These are phyloP conservation scores for Backusella liffmaniae DNA, from an alignment of 192 early-diverging fungal genomes.

Conservation along the genomic window DNA sequence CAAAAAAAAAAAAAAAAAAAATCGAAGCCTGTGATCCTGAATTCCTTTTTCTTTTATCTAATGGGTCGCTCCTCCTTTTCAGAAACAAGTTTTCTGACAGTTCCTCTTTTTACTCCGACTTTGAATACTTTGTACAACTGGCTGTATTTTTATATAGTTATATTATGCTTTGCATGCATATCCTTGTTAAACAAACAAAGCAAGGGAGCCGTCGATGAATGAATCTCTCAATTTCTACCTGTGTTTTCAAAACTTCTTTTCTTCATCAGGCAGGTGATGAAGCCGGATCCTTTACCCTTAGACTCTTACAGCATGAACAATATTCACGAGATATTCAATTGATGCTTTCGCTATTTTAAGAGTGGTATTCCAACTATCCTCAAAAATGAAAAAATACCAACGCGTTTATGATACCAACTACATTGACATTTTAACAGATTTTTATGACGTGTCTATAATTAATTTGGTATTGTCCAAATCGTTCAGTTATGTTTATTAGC, in stretches of 20 bases:
- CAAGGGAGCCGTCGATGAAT: neutral
- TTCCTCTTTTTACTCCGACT: neutral
- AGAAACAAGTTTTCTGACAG: neutral
- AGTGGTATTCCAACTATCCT: neutral
- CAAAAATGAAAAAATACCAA: neutral
- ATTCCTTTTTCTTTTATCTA: neutral
- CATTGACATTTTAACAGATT: constrained; percentile 67
- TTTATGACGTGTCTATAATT: constrained; percentile 92
- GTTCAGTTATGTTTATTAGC: constrained; percentile 67
- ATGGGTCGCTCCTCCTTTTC: neutral
- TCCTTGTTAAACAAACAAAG: neutral
- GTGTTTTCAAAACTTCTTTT: neutral
- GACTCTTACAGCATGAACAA: too few relatives aligned
- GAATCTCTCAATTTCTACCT: neutral
- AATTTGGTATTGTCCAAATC: constrained; percentile 77
- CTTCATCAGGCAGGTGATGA: too few relatives aligned
- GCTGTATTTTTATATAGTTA: neutral
- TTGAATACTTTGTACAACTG: neutral
- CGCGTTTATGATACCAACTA: constrained; percentile 65
- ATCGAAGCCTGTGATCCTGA: neutral
- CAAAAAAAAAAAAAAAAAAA: neutral
- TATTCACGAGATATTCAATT: too few relatives aligned
- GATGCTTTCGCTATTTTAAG: too few relatives aligned
- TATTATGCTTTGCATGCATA: neutral
- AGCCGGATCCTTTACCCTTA: too few relatives aligned